These are phyloP conservation scores for Plectosphaerella plurivora DNA, from an alignment of 2,329 filamentous ascomycete species.

Conservation along the genomic window DNA sequence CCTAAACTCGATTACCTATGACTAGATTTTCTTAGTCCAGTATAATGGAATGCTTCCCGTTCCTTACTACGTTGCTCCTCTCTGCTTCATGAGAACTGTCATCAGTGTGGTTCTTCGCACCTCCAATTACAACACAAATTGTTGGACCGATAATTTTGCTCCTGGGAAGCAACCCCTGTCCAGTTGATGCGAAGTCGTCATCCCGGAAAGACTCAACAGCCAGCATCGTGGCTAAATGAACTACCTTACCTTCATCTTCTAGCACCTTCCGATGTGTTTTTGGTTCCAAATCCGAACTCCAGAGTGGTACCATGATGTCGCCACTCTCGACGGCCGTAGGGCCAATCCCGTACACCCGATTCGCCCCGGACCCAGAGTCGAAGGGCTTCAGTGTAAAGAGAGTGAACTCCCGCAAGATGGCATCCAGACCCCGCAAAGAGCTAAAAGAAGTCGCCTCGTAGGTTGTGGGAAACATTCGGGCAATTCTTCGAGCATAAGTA, in stretches of 20 bases:
- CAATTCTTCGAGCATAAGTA: neutral
- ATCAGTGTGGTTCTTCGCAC: neutral
- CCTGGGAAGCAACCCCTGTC: neutral
- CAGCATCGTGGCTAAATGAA: neutral
- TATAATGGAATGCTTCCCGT: neutral
- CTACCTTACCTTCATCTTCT: neutral
- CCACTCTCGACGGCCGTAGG: neutral
- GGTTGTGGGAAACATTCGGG: neutral
- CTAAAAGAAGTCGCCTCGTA: neutral
- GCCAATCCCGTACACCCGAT: neutral
- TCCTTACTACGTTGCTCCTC: neutral
- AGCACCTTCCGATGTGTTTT: neutral
- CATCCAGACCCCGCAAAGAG: neutral
- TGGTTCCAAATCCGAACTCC: neutral
- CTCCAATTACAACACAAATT: neutral
- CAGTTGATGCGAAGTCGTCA: neutral
- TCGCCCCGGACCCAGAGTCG: neutral
- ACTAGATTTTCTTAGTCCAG: neutral
- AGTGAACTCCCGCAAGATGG: neutral
- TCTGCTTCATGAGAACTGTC: neutral
- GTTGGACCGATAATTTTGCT: neutral
- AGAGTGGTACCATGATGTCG: neutral
- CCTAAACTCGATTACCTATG: neutral
- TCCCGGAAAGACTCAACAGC: neutral
- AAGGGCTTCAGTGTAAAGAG: neutral